phyloP scores from a whole-genome alignment of 495 filamentous ascomycete species.

The Apodospora peruviana region DNA sequence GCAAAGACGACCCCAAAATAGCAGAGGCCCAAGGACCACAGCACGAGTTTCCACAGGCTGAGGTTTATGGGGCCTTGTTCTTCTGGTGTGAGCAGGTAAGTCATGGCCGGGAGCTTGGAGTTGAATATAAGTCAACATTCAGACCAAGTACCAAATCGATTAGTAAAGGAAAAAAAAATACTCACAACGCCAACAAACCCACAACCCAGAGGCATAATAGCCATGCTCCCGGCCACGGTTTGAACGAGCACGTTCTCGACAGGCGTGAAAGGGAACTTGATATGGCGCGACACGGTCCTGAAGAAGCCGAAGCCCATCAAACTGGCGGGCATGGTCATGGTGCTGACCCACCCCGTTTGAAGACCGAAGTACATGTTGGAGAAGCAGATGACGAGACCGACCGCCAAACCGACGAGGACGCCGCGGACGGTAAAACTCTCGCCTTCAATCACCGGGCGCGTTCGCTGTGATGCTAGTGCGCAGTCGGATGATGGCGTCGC shows the following conservation, averaged over 20 bases:
- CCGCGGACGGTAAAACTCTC: conserved; percentile 80
- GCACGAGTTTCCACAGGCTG: conserved; percentile 65
- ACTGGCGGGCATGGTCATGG: conserved; percentile 79
- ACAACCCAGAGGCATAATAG: conserved; percentile 94
- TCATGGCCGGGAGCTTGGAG: conserved; percentile 61
- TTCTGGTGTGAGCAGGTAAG: conserved; percentile 69
- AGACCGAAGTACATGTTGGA: conserved; percentile 97
- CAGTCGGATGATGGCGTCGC: background rate
- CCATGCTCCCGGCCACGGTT: conserved; percentile 90
- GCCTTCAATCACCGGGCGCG: conserved; percentile 13
- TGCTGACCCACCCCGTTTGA: conserved; percentile 84
- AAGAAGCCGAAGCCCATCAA: conserved; percentile 97
- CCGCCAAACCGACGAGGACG: conserved; percentile 69
- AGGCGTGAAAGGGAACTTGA: conserved; percentile 77
- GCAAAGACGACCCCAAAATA: conserved; percentile 97
- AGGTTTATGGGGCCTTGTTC: conserved; percentile 74
- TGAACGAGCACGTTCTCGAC: conserved; percentile 98
- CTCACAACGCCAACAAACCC: conserved; percentile 78
- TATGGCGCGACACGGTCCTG: conserved; percentile 63
- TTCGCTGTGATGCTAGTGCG: too few species aligned
- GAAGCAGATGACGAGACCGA: conserved; percentile 87
- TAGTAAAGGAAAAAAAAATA: background rate
- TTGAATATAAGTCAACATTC: background rate
- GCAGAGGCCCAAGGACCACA: conserved; percentile 88
- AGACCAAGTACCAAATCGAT: background rate